Percentiles rank a stretch among this genome's conserved stretches.
Evolutionary conservation across 1,284 basidiomycete species (phyloP).

Genomic region (Calocybe gambosa): DNA sequence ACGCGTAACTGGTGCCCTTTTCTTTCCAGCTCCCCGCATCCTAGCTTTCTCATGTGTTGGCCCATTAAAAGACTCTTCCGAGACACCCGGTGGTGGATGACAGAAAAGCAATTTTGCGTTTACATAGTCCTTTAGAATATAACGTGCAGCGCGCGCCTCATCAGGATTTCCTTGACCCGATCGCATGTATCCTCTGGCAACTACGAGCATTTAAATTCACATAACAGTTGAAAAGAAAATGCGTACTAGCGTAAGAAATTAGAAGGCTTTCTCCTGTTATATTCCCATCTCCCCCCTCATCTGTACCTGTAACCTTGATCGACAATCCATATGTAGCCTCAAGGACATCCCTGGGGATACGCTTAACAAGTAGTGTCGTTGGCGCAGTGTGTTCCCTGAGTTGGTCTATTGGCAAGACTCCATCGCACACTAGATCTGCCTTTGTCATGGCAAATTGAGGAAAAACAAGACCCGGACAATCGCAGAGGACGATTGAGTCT

Average conservation of each 20-base stretch:
- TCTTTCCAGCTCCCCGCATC: conserved; percentile 59
- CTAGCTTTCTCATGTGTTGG: conserved; percentile 64
- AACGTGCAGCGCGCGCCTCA: conserved; percentile 89
- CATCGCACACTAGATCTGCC: conserved; percentile 94
- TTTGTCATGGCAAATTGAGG: conserved; percentile 97
- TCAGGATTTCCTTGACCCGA: conserved; percentile 97
- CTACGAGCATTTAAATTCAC: conserved; percentile 33
- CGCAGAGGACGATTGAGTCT: conserved; percentile 85
- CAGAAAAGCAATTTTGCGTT: conserved; percentile 91
- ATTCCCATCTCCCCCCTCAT: conserved; percentile 83
- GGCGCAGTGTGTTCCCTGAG: conserved; percentile 94
- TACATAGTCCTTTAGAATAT: conserved; percentile 96
- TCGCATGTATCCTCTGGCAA: conserved; percentile 90
- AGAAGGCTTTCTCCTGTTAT: conserved; percentile 83
- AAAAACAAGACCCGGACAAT: conserved; percentile 98
- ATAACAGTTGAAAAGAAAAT: background rate
- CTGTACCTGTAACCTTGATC: conserved; percentile 61
- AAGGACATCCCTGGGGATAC: conserved; percentile 82
- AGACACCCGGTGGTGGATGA: conserved; percentile 75
- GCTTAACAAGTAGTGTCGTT: conserved; percentile 70
- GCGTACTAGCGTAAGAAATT: conserved; percentile 86
- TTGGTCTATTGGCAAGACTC: conserved; percentile 97
- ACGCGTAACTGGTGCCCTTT: conserved; percentile 79
- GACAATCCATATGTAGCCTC: conserved; percentile 87
- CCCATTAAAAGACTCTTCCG: conserved; percentile 75